phyloP scores from a whole-genome alignment of 805 yeast genomes.

The Saturnispora mendoncae region DNA sequence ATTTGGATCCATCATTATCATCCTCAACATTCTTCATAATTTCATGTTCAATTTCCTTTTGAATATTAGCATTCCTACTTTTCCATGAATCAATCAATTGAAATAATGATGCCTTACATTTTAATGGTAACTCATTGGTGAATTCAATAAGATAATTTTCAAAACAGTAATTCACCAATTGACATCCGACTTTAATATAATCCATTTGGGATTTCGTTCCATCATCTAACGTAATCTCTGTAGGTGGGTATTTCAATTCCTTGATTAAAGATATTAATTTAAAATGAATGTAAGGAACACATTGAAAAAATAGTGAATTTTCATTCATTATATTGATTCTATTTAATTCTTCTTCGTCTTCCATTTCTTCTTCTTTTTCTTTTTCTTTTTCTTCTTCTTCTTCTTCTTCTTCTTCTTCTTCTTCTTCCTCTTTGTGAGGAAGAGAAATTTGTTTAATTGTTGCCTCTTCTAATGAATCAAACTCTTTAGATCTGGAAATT shows the following conservation, averaged over 20 bases:
- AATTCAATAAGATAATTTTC: slow-evolving; percentile 30
- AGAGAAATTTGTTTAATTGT: neutral
- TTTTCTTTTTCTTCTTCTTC: neutral
- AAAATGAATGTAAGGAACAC: slow-evolving; percentile 28
- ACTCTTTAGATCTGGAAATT: slow-evolving; percentile 26
- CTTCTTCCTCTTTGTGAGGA: neutral
- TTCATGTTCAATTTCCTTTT: slow-evolving; percentile 32
- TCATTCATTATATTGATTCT: slow-evolving; percentile 28
- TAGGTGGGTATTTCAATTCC: slow-evolving; percentile 23
- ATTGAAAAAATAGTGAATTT: slow-evolving; percentile 28
- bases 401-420: neutral
- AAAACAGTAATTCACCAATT: slow-evolving; percentile 29
- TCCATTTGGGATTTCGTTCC: slow-evolving; percentile 19
- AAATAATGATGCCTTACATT: slow-evolving; percentile 25
- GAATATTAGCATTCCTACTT: slow-evolving; percentile 27
- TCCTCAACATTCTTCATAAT: slow-evolving; percentile 30
- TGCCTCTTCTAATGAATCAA: slow-evolving; percentile 21
- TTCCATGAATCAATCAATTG: slow-evolving; percentile 34
- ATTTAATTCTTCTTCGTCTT: slow-evolving; percentile 4
- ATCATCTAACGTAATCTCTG: slow-evolving; percentile 8
- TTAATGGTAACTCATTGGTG: slow-evolving; percentile 27
- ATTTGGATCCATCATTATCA: slow-evolving; percentile 24
- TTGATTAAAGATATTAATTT: slow-evolving; percentile 20
- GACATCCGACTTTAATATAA: slow-evolving; percentile 23
- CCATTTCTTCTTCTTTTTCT: slow-evolving; percentile 3